phyloP scores from a whole-genome alignment of 2,329 filamentous ascomycete species.

The Cylindrodendrum hubeiense region DNA sequence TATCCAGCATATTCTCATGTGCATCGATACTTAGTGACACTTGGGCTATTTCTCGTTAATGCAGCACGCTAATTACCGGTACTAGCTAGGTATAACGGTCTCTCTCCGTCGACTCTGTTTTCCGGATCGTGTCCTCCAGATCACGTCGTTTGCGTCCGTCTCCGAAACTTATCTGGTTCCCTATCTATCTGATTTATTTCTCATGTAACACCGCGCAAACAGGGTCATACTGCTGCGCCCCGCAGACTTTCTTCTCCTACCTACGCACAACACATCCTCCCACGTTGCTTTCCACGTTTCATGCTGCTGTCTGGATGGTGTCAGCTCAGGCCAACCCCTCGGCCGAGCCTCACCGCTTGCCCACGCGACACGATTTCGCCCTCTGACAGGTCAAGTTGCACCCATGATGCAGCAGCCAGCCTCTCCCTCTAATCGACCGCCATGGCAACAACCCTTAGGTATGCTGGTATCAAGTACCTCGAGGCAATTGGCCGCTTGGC shows the following conservation, averaged over 20 bases:
- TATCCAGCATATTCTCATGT: neutral
- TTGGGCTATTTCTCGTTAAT: neutral
- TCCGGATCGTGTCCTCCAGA: too few relatives aligned
- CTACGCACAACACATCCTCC: neutral
- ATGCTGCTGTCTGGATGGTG: neutral
- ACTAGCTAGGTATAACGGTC: neutral
- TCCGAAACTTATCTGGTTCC: neutral
- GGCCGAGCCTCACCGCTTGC: slow-evolving; percentile 7
- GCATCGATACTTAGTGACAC: neutral
- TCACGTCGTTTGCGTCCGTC: neutral
- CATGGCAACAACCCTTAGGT: neutral
- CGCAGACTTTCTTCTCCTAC: neutral
- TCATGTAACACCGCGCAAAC: neutral
- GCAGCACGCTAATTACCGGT: too few relatives aligned
- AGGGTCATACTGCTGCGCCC: neutral
- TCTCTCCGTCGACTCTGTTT: too few relatives aligned
- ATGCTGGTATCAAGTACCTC: neutral
- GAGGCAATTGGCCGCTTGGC: slow-evolving; percentile 6
- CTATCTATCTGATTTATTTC: neutral
- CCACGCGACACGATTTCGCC: slow-evolving; percentile 6
- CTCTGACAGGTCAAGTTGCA: neutral
- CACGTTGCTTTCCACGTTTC: neutral
- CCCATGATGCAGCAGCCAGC: neutral
- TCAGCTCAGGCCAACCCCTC: slow-evolving; percentile 8
- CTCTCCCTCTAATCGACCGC: neutral